phyloP scores from a whole-genome alignment of 495 filamentous ascomycete species.

The Neurospora tetrasperma region DNA sequence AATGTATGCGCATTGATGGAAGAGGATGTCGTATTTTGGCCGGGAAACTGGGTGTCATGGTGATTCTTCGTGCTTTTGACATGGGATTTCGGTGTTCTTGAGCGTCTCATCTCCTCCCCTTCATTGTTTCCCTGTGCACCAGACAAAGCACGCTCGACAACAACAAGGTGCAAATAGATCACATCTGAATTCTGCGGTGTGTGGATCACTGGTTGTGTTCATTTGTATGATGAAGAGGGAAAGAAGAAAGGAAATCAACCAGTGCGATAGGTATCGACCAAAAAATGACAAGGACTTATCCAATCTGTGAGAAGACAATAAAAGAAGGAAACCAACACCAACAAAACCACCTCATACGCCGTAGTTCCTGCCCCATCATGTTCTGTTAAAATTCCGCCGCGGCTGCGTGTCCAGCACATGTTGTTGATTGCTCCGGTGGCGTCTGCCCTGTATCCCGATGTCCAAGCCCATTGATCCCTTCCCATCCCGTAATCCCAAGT shows the following conservation, averaged over 20 bases:
- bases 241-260: neutral
- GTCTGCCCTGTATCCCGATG: neutral
- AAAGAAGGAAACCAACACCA: neutral
- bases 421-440: neutral
- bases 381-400: neutral
- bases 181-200: too few species aligned
- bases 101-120: too few species aligned
- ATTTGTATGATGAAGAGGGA: neutral
- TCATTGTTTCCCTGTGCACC: too few species aligned
- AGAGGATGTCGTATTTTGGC: too few species aligned
- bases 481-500: neutral
- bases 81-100: too few species aligned
- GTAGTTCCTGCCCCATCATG: neutral
- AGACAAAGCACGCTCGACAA: too few species aligned
- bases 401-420: neutral
- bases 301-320: neutral
- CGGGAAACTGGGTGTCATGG: too few species aligned
- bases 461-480: neutral
- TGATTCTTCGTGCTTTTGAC: too few species aligned
- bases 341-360: neutral
- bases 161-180: too few species aligned
- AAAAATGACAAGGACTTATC: neutral
- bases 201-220: too few species aligned
- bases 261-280: neutral
- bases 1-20: too few species aligned